Conservation (phyloP, 306 rosid species). For the Sicyos edulis region DNA sequence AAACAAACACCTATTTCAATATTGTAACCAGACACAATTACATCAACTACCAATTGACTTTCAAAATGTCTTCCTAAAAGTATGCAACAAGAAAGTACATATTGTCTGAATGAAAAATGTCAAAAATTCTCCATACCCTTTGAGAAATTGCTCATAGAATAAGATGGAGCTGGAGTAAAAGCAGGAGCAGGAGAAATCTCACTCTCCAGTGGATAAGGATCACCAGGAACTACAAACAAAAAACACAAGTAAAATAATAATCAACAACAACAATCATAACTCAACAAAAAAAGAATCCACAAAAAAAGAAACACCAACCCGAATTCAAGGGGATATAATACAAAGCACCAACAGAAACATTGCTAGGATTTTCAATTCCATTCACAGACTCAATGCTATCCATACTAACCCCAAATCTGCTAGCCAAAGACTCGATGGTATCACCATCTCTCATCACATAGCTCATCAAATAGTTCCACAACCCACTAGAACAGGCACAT, state of each 20-base stretch:
- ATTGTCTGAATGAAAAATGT: background rate
- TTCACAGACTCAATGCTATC: conserved; percentile 77
- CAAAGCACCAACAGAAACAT: conserved; percentile 74
- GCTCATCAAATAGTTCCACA: conserved; percentile 89
- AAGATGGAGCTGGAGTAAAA: conserved; percentile 59
- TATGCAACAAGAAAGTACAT: background rate
- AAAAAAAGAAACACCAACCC: conserved; percentile 43
- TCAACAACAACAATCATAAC: background rate
- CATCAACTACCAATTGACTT: conserved; percentile 16
- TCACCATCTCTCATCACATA: conserved; percentile 90
- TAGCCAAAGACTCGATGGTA: conserved; percentile 64
- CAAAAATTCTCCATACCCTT: conserved; percentile 27
- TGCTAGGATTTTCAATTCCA: conserved; percentile 68
- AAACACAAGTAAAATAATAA: background rate
- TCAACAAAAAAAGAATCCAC: background rate
- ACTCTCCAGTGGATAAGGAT: conserved; percentile 59
- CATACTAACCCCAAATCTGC: conserved; percentile 96
- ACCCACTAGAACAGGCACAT: conserved; percentile 84
- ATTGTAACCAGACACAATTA: background rate
- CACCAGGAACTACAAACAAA: conserved; percentile 73
- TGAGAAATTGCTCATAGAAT: conserved; percentile 37
- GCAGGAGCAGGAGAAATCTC: conserved; percentile 54
- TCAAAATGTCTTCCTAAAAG: background rate
- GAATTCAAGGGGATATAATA: conserved; percentile 88
- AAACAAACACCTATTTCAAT: background rate